Evolutionary conservation across 2,329 filamentous ascomycete species (phyloP), one percentile per base, ranked within the genome.

Genomic region (Incumbomyces lentus): DNA sequence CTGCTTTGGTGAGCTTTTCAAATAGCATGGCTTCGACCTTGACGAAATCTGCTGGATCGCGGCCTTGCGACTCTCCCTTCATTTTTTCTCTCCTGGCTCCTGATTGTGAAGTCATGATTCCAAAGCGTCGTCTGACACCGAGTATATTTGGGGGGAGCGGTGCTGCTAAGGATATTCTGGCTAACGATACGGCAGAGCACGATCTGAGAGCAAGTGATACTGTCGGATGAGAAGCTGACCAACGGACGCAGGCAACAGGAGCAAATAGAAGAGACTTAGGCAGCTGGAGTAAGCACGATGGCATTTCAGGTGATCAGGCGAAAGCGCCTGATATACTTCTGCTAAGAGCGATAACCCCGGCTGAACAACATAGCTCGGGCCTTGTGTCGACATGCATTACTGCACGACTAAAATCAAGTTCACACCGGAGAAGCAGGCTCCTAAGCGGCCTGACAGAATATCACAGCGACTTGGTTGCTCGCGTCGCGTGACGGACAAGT

Each of bases 1-100:
- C 38, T 26, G 48, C 54, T 46, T 44, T 53, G 32, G 56, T 46
- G 37, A 49, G 55, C 14, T 53, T 52, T 45, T 52, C 48, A 8
- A 56, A 54, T n/a, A 61, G 48, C 39, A 30, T 39, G 19, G 41
- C 34, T 42, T 61, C 59, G 16, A 55, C 40, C 13, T 50, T 42
- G 16, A 37, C 40, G 46, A 61, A 61, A 31, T 56, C 51, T 38
- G 52, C 56, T 29, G 50, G 50, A 31, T 52, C 51, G 41, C 59
- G 56, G 17, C 57, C 55, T 46, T 55, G 46, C 16, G 50, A 47
- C 39, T 61, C 52, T 44, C 57, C 58, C 46, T 55, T 22, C 16
- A 37, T 22, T 3, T 13, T 45, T n/a, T 37, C 19, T 31, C 34
- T 34, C 10, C n/a, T 11, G n/a, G 40, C 29, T 2, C 17, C 32